Conservation (phyloP, 495 filamentous ascomycete genomes). For the Hyaloscypha bicolor region DNA sequence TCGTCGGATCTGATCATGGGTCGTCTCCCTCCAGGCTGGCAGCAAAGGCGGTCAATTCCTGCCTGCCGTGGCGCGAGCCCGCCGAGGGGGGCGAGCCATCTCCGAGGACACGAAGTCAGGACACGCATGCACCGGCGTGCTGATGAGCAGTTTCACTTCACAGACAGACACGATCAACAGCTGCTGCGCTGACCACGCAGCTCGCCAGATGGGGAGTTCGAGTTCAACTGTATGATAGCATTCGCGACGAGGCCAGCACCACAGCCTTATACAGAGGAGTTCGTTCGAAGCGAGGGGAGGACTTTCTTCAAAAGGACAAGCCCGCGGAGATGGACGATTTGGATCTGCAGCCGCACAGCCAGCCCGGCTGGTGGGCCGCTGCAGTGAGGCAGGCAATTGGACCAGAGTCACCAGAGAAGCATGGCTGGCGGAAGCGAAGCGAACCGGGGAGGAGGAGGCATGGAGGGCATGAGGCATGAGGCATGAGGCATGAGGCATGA, state of each 20-base stretch:
- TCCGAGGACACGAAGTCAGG: not conserved
- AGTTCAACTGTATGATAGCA: not conserved
- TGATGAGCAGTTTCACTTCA: not conserved
- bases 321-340: constrained; percentile 23
- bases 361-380: not conserved
- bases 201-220: not conserved
- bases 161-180: not conserved
- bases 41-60: not conserved
- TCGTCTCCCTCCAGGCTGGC: not conserved
- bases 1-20: not conserved
- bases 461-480: too few relatives aligned
- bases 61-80: not conserved
- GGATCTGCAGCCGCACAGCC: constrained; percentile 7
- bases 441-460: too few relatives aligned
- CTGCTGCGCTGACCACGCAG: not conserved
- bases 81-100: not conserved
- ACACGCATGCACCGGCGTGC: not conserved
- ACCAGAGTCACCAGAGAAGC: too few relatives aligned
- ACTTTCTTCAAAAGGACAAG: constrained; percentile 14
- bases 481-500: too few relatives aligned
- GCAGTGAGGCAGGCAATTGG: not conserved
- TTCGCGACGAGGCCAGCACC: not conserved
- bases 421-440: too few relatives aligned
- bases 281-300: constrained; percentile 5
- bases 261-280: constrained; percentile 23